Conservation (phyloP, 257 asterid genomes). For the Solanum okadae region DNA sequence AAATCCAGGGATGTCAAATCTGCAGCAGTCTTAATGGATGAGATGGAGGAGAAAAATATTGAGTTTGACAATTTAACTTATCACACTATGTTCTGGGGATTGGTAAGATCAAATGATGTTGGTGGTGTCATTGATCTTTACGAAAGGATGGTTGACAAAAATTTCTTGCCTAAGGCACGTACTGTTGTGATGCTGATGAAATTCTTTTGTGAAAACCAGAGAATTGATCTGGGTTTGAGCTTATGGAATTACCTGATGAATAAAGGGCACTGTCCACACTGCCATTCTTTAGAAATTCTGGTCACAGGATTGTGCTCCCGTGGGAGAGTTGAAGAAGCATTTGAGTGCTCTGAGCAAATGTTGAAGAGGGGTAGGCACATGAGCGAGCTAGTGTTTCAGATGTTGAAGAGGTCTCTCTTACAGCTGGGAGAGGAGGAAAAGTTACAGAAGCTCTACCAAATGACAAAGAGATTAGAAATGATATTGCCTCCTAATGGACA, state of each 20-base stretch:
- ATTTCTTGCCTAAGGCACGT: constrained; percentile 56
- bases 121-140: constrained; percentile 49
- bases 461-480: constrained; percentile 35
- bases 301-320: constrained; percentile 78
- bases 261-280: constrained; percentile 82
- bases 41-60: constrained; percentile 49
- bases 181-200: constrained; percentile 74
- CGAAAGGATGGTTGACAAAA: constrained; percentile 40
- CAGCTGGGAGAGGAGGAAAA: constrained; percentile 39
- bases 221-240: constrained; percentile 56
- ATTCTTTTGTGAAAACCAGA: constrained; percentile 51
- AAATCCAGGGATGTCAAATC: constrained; percentile 50
- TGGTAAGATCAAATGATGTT: constrained; percentile 42
- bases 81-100: constrained; percentile 65
- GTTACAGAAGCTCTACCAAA: constrained; percentile 26
- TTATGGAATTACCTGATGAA: constrained; percentile 65
- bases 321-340: constrained; percentile 66
- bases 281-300: constrained; percentile 68
- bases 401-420: constrained; percentile 48
- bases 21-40: constrained; percentile 51
- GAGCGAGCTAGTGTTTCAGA: constrained; percentile 39
- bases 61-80: constrained; percentile 62
- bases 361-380: constrained; percentile 59
- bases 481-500: constrained; percentile 33
- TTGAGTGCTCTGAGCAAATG: constrained; percentile 57